These are phyloP conservation scores for Boletus edulis DNA, from an alignment of 768 basidiomycete genomes.

Conservation along the genomic window DNA sequence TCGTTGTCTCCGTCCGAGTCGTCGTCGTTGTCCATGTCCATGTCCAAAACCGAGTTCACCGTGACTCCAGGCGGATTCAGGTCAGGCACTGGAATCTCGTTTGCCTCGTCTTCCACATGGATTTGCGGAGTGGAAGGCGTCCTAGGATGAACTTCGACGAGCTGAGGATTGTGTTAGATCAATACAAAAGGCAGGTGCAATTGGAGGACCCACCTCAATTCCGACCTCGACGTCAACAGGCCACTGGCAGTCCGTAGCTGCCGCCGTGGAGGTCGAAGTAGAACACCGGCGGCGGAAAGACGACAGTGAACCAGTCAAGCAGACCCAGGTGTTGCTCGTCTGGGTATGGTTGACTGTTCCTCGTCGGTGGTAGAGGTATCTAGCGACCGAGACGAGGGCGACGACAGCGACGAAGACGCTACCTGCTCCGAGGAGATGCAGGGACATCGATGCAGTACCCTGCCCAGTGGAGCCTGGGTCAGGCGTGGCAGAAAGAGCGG, in stretches of 20 bases:
- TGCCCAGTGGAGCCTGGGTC: too few relatives aligned
- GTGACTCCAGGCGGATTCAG: conserved; percentile 4
- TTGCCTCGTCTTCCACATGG: conserved; percentile 17
- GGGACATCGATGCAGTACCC: too few relatives aligned
- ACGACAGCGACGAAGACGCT: too few relatives aligned
- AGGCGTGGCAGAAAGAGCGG: too few relatives aligned
- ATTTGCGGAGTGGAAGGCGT: conserved; percentile 17
- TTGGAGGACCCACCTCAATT: conserved; percentile 4
- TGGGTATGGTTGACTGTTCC: background rate
- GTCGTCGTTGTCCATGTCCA: too few relatives aligned
- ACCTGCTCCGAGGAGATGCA: too few relatives aligned
- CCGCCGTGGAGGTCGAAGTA: too few relatives aligned
- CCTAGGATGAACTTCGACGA: conserved; percentile 13
- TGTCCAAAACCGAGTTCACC: conserved; percentile 13
- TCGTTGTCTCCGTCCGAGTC: too few relatives aligned
- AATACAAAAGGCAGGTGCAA: background rate
- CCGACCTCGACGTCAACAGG: conserved; percentile 8
- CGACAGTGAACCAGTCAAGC: too few relatives aligned
- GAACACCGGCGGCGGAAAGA: conserved; percentile 3
- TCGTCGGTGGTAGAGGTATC: conserved; percentile 17
- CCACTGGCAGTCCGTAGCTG: background rate
- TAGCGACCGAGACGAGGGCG: conserved; percentile 9
- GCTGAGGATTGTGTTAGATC: conserved; percentile 1
- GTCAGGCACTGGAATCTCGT: conserved; percentile 1
- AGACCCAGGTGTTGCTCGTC: conserved; percentile 5